phyloP scores from a whole-genome alignment of 352 stramenopile genomes.

The Pythium angustatum region DNA sequence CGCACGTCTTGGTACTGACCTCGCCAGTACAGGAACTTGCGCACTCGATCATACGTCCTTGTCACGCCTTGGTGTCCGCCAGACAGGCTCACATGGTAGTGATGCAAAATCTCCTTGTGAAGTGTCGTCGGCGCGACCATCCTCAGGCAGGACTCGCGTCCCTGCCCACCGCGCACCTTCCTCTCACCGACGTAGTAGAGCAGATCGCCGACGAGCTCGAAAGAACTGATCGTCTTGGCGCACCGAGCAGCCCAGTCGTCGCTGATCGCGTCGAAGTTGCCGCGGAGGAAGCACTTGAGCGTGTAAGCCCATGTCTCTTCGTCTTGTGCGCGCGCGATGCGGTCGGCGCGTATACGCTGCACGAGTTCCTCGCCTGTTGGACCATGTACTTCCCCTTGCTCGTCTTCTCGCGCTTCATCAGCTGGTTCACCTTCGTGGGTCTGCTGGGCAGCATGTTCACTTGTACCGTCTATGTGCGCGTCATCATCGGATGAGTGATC shows the following conservation, averaged over 20 bases:
- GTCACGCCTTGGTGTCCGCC: slow-evolving; percentile 28
- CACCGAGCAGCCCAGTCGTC: not conserved
- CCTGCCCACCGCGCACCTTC: not conserved
- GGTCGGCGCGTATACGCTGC: not conserved
- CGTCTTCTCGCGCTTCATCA: not conserved
- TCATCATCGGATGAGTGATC: slow-evolving; percentile 4
- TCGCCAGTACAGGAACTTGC: slow-evolving; percentile 18
- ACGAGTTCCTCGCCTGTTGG: not conserved
- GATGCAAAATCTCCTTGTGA: slow-evolving; percentile 17
- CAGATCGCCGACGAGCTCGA: slow-evolving; percentile 15
- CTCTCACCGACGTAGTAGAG: slow-evolving; percentile 2
- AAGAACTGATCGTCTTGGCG: not conserved
- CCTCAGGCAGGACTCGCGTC: not conserved
- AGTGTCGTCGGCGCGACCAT: slow-evolving; percentile 22
- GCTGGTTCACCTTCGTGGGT: not conserved
- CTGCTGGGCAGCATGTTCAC: not conserved
- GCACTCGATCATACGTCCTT: slow-evolving; percentile 16
- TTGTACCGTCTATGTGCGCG: not conserved
- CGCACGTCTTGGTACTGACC: slow-evolving; percentile 17
- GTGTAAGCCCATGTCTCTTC: slow-evolving; percentile 1
- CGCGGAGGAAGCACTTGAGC: not conserved
- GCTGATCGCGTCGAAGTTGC: not conserved
- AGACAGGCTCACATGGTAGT: slow-evolving; percentile 26
- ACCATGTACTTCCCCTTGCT: not conserved
- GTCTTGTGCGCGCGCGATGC: slow-evolving; percentile 1